Conservation (phyloP, 2,329 filamentous ascomycete species). For the Arthrocladium fulminans region DNA sequence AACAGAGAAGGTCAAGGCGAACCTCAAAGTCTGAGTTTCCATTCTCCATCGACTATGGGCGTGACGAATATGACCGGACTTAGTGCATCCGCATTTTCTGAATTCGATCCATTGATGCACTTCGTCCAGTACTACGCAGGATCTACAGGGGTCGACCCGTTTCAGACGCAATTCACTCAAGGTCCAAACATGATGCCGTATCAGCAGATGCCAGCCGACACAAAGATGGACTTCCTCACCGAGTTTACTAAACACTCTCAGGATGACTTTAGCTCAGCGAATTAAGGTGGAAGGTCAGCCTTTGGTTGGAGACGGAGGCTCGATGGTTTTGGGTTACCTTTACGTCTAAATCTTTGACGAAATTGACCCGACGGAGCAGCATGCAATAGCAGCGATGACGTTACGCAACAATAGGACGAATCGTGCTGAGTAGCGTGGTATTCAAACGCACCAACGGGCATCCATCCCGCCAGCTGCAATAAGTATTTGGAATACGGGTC, state of each 20-base stretch:
- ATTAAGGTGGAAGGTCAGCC: background rate
- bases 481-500: no score
- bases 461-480: no score
- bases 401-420: no score
- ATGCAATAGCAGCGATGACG: no score
- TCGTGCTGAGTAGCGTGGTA: no score
- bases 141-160: conserved; percentile 10
- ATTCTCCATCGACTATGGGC: background rate
- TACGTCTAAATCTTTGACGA: background rate
- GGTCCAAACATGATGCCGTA: background rate
- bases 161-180: conserved; percentile 2
- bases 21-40: background rate
- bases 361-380: no score
- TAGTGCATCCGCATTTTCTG: background rate
- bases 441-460: no score
- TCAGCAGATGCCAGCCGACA: conserved; percentile 7
- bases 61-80: background rate
- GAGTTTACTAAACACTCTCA: conserved; percentile 1
- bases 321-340: background rate
- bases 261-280: background rate
- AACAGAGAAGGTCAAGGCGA: background rate
- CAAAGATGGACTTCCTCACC: conserved; percentile 22
- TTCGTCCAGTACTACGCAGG: conserved; percentile 22
- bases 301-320: background rate
- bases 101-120: conserved; percentile 18